Percentiles rank a stretch among this genome's conserved stretches.
phyloP scores from a whole-genome alignment of 169 alveolate species.

The Eimeria nieschulzi region DNA sequence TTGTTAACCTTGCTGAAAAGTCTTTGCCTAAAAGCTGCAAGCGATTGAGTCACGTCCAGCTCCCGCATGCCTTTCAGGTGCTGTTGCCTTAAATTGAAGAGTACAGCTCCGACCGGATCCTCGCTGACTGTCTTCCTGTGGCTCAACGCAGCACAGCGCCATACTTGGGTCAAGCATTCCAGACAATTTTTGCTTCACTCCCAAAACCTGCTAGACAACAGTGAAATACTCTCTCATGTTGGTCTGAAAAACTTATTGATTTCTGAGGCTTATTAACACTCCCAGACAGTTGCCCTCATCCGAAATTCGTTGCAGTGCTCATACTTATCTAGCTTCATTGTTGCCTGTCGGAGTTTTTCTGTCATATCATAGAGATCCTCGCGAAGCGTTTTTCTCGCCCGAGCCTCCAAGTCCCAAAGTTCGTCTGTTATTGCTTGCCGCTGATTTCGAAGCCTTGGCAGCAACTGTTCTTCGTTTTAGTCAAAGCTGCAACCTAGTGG shows the following conservation, averaged over 20 bases:
- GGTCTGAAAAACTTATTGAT: too few relatives aligned
- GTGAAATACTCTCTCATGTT: too few relatives aligned
- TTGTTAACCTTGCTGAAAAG: constrained; percentile 38
- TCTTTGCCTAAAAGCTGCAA: constrained; percentile 42
- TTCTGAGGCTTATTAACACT: too few relatives aligned
- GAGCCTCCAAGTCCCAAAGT: constrained; percentile 46
- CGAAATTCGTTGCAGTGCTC: neutral
- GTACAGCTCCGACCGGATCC: constrained; percentile 2
- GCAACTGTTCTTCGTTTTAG: constrained; percentile 24
- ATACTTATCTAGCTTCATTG: constrained; percentile 16
- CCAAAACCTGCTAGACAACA: too few relatives aligned
- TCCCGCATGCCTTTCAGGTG: constrained; percentile 18
- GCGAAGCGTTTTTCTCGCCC: constrained; percentile 13
- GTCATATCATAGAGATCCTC: constrained; percentile 28
- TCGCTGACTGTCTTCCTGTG: constrained; percentile 29
- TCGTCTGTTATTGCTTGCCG: constrained; percentile 47
- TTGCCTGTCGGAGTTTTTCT: constrained; percentile 9
- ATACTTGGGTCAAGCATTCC: too few relatives aligned
- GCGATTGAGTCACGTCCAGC: constrained; percentile 11
- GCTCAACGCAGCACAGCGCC: too few relatives aligned
- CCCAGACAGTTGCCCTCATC: too few relatives aligned
- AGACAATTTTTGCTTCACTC: too few relatives aligned
- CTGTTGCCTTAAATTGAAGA: constrained; percentile 2
- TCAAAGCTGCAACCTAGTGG: constrained; percentile 26
- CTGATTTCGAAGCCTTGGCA: constrained; percentile 52